Percentiles rank a stretch among this genome's conserved stretches.
phyloP scores from a whole-genome alignment of 345 rosid species.

The Passiflora organensis region DNA sequence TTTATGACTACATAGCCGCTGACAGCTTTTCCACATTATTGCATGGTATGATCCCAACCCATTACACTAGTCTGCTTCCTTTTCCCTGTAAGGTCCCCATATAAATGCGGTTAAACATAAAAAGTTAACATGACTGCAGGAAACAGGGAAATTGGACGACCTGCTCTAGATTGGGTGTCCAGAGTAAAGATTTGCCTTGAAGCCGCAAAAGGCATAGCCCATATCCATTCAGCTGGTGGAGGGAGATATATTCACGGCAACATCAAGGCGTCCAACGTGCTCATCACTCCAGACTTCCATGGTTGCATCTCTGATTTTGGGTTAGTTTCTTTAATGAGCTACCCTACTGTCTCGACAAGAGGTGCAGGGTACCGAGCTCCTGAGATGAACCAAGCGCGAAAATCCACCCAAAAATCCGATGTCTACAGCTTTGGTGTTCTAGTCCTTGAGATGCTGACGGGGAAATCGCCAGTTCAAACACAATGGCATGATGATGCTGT shows the following conservation, averaged over 20 bases:
- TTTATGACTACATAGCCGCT: constrained; percentile 58
- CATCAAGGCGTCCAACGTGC: constrained; percentile 74
- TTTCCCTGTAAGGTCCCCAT: too few relatives aligned
- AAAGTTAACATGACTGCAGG: constrained; percentile 29
- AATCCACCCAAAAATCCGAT: constrained; percentile 57
- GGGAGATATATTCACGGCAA: constrained; percentile 67
- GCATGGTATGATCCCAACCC: constrained; percentile 49
- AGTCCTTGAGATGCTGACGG: constrained; percentile 79
- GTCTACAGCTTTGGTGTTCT: constrained; percentile 85
- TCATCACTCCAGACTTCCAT: constrained; percentile 47
- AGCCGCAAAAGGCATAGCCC: constrained; percentile 67
- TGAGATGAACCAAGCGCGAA: constrained; percentile 55
- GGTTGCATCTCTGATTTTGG: constrained; percentile 74
- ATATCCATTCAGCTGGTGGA: constrained; percentile 60
- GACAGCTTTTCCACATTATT: constrained; percentile 63
- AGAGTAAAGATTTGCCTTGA: constrained; percentile 64
- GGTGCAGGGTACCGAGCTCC: constrained; percentile 79
- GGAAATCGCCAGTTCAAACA: constrained; percentile 66
- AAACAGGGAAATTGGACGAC: constrained; percentile 40
- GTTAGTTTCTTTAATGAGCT: constrained; percentile 52
- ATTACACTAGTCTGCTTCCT: not conserved
- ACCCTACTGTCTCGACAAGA: constrained; percentile 48
- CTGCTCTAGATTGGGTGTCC: constrained; percentile 64
- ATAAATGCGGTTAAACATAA: too few relatives aligned
- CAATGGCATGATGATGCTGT: constrained; percentile 53